These are phyloP conservation scores for Exutisphaerella laricina DNA, from an alignment of 2,329 filamentous ascomycete genomes.

Conservation along the genomic window DNA sequence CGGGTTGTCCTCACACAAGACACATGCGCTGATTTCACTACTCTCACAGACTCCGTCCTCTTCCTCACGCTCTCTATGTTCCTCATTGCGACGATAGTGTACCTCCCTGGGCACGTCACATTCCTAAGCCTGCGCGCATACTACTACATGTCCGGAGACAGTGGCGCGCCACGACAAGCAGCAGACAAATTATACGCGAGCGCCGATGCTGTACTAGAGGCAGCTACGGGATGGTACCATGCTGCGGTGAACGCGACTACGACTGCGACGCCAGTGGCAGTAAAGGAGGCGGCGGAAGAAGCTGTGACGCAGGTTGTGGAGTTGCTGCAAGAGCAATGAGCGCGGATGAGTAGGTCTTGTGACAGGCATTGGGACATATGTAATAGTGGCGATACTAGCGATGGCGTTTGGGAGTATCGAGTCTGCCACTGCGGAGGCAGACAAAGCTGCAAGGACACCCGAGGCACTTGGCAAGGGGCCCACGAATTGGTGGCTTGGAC, in stretches of 20 bases:
- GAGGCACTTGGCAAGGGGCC: neutral
- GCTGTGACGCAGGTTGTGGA: slow-evolving; percentile 18
- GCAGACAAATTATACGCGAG: slow-evolving; percentile 18
- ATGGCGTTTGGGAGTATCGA: neutral
- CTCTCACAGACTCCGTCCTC: slow-evolving; percentile 68
- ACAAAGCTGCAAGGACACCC: neutral
- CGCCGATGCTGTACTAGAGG: slow-evolving; percentile 19
- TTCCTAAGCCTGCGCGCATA: slow-evolving; percentile 78
- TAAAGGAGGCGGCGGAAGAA: slow-evolving; percentile 16
- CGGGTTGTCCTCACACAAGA: slow-evolving; percentile 47
- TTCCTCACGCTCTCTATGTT: slow-evolving; percentile 86
- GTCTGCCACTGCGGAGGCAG: too few relatives aligned
- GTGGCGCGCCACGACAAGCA: slow-evolving; percentile 11
- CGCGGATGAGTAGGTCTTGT: too few relatives aligned
- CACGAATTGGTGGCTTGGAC: neutral
- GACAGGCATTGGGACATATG: too few relatives aligned
- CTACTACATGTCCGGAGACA: slow-evolving; percentile 89
- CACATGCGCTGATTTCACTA: slow-evolving; percentile 1
- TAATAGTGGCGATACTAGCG: too few relatives aligned
- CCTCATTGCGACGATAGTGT: slow-evolving; percentile 78
- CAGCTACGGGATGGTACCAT: slow-evolving; percentile 23
- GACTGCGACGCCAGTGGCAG: slow-evolving; percentile 7
- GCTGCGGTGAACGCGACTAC: slow-evolving; percentile 20
- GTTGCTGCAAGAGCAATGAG: too few relatives aligned
- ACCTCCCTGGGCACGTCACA: slow-evolving; percentile 85